Conservation (phyloP, 2,329 filamentous ascomycete species). For the Thielaviopsis populi region DNA sequence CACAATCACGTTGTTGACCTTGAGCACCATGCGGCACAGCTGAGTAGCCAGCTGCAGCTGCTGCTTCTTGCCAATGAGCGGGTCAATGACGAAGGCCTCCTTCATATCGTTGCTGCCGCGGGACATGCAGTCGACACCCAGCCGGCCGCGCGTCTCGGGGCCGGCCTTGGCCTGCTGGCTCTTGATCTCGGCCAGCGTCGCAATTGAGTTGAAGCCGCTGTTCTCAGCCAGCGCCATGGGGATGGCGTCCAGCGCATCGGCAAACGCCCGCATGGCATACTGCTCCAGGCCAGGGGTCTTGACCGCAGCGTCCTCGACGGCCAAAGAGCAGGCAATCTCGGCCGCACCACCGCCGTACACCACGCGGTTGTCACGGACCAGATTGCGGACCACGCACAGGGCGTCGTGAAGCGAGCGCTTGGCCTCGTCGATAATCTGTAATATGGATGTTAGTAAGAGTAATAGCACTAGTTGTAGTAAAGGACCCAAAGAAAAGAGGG, state of each 20-base stretch:
- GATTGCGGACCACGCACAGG: constrained; percentile 90
- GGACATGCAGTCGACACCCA: constrained; percentile 97
- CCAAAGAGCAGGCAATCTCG: constrained; percentile 91
- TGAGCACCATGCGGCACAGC: constrained; percentile 93
- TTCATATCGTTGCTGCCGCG: constrained; percentile 94
- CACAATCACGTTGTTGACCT: constrained; percentile 94
- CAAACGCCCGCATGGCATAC: constrained; percentile 96
- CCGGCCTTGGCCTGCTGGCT: constrained; percentile 79
- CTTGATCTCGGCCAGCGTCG: constrained; percentile 89
- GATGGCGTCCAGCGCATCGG: constrained; percentile 82
- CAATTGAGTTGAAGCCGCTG: constrained; percentile 87
- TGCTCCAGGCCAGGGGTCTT: constrained; percentile 96
- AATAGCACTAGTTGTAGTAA: neutral
- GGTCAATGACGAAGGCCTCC: constrained; percentile 95
- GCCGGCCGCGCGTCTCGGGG: constrained; percentile 35
- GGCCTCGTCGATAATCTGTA: constrained; percentile 91
- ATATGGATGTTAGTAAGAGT: constrained; percentile 3
- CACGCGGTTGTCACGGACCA: constrained; percentile 89
- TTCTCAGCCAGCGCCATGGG: constrained; percentile 97
- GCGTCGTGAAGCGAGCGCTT: constrained; percentile 96
- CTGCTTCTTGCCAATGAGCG: constrained; percentile 93
- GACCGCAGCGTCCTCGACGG: constrained; percentile 86
- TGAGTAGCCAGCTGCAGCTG: constrained; percentile 93
- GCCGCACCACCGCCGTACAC: constrained; percentile 95
- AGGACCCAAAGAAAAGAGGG: neutral